Evolutionary conservation across 176 grass and related monocot species (phyloP), one percentile per base, ranked within the genome.

Genomic region (Aegilops longissima): DNA sequence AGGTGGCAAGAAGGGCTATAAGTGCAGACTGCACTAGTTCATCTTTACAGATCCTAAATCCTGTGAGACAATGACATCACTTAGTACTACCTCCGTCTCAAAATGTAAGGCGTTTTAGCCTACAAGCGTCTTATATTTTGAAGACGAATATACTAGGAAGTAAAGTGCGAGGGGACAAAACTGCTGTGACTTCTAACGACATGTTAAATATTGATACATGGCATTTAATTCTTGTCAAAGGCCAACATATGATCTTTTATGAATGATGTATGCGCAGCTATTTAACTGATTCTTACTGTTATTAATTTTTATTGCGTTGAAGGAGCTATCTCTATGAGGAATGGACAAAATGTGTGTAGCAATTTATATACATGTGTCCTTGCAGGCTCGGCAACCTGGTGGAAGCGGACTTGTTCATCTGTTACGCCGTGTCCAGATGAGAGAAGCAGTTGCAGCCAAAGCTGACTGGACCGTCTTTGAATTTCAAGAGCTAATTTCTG

Each of bases 391-490:
- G 76, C 83, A 87, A 24, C 92, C 80, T 65, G 89, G 87, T 74
- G 87, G 92, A n/a, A 62, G 87, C 84, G 1, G 92, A 91, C 54
- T 68, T 91, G 56, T 94, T 94, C 39, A 89, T 94, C 69, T 94
- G 87, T 66, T 89, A 91, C 70, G 89, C 86, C 1, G 92, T 27
- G 89, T 94, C 27, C 89, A 89, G 62, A 82, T 89, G 89, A 80
- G 92, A 36, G 89, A 89, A 90, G 45, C 83, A 17, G 92, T 94
- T 58, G 89, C 92, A 24, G 82, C n/a, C 33, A 85, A 91, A 69
- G 79, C 92, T 2, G 89, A 94, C 83, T 94, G 92, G 92, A 81
- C 91, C 27, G 79, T 94, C 29, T 87, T 88, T 24, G 62, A 84
- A 80, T 91, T 94, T 76, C 80, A 87, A 58, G 89, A 91, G 38